Conservation (phyloP, 2,329 filamentous ascomycete genomes). For the Capronia coronata region DNA sequence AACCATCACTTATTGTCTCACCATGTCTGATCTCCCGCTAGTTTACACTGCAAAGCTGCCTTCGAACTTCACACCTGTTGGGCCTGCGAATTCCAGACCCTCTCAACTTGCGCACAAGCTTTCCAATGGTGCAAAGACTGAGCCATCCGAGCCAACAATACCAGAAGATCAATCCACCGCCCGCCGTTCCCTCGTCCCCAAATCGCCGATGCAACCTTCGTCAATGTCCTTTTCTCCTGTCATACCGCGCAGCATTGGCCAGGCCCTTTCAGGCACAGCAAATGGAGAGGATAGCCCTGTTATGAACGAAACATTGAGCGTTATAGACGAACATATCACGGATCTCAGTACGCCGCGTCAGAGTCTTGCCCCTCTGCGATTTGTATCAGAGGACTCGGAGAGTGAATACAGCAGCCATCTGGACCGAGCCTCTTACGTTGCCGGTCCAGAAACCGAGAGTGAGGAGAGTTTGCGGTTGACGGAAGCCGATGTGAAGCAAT, state of each 20-base stretch:
- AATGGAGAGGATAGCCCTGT: constrained; percentile 62
- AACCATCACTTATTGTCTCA: too few species aligned
- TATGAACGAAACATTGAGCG: constrained; percentile 88
- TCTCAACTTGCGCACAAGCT: constrained; percentile 6
- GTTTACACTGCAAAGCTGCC: constrained; percentile 29
- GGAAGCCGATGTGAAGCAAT: constrained; percentile 66
- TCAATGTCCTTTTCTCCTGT: constrained; percentile 33
- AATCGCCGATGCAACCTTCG: constrained; percentile 36
- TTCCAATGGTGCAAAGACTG: background rate
- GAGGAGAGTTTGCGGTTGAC: constrained; percentile 70
- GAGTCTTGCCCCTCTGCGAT: constrained; percentile 34
- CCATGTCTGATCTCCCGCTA: constrained; percentile 10
- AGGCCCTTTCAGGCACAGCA: constrained; percentile 46
- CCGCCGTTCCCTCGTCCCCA: constrained; percentile 28
- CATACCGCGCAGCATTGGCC: constrained; percentile 41
- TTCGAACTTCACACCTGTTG: constrained; percentile 16
- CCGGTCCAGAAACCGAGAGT: constrained; percentile 90
- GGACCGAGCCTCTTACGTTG: constrained; percentile 75
- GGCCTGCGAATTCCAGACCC: constrained; percentile 3
- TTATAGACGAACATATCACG: constrained; percentile 95
- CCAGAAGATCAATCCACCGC: constrained; percentile 22
- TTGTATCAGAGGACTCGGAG: constrained; percentile 54
- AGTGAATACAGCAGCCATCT: constrained; percentile 83
- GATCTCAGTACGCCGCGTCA: constrained; percentile 64
- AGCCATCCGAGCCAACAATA: constrained; percentile 26